Evolutionary conservation across 2,329 filamentous ascomycete species (phyloP), one percentile per base, ranked within the genome.

Genomic region (Epichloe festucae): DNA sequence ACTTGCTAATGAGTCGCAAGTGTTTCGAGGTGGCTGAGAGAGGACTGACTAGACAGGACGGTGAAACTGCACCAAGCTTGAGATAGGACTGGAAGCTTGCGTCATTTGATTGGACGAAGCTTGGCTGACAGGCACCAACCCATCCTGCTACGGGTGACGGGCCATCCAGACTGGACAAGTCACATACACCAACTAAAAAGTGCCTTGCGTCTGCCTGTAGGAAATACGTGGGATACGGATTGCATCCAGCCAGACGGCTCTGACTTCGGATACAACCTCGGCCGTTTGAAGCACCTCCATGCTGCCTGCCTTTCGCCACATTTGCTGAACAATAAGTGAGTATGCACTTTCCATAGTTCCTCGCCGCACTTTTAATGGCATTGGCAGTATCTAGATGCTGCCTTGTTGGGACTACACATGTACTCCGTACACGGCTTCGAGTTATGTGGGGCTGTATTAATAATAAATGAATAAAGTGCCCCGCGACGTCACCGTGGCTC

Each of bases 351-450:
- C 23, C 15, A 8, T 14, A 14, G 2, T 43, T 23, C 5, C 39
- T 51, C 11, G 40, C 40, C 19, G 40, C 19, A 12, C 17, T n/a
- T 42, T 42, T 3, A 11, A n/a, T 21, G 5, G 19, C 40, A 4
- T 21, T n/a, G 45, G 45, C 31, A 36, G 46, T 58, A n/a, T n/a
- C n/a, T n/a, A 84, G 75, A 76, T 85, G 55, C 76, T 89, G 64
- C 85, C 85, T 0, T 89, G 85, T 23, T 23, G 85, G 85, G 27
- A 89, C 63, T 80, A 80, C 65, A 21, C 3, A 21, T 21, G 19
- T 21, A 19, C 19, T 2, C 3, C 3, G 19, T 19, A 21, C 19
- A 21, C 27, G 8, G 2, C 27, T 31, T 31, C 27, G 27, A 31
- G 8, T 31, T 11, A 31, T 31, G 27, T 31, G 31, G 31, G 31